Percentiles rank a stretch among this genome's conserved stretches.
These are phyloP conservation scores for Phialemonium atrogriseum DNA, from an alignment of 2,329 filamentous ascomycete genomes.

Conservation along the genomic window DNA sequence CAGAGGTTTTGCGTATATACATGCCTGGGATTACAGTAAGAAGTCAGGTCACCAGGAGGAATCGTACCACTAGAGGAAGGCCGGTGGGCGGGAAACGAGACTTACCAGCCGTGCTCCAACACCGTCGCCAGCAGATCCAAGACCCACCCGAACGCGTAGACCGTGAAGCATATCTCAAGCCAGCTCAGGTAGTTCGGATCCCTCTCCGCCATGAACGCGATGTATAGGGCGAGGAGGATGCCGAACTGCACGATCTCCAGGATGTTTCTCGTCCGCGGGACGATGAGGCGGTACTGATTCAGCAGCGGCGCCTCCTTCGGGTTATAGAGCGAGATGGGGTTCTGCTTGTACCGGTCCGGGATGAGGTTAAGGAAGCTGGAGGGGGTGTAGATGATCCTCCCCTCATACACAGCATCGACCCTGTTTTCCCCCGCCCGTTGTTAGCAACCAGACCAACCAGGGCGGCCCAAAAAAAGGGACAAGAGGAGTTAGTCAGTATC, in stretches of 20 bases:
- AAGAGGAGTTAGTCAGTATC: background rate
- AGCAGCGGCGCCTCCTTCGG: slow-evolving; percentile 66
- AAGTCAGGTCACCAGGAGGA: slow-evolving; percentile 25
- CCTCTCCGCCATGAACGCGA: slow-evolving; percentile 63
- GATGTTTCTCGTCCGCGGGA: slow-evolving; percentile 68
- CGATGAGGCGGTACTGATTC: slow-evolving; percentile 79
- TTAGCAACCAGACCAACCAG: background rate
- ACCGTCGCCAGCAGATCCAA: slow-evolving; percentile 72
- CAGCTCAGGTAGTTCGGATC: slow-evolving; percentile 46
- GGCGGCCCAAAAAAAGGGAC: background rate
- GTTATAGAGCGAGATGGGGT: slow-evolving; percentile 74
- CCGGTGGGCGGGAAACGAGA: slow-evolving; percentile 3
- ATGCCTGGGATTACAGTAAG: slow-evolving; percentile 38
- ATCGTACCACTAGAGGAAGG: background rate
- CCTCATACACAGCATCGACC: slow-evolving; percentile 74
- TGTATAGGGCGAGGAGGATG: slow-evolving; percentile 59
- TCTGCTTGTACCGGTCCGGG: slow-evolving; percentile 78
- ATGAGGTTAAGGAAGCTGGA: slow-evolving; percentile 76
- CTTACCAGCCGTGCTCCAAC: slow-evolving; percentile 60
- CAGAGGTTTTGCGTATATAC: slow-evolving; percentile 85
- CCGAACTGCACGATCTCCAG: slow-evolving; percentile 70
- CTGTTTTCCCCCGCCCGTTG: slow-evolving; percentile 12
- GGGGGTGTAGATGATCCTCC: slow-evolving; percentile 73
- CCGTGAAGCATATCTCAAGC: slow-evolving; percentile 57
- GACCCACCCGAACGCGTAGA: slow-evolving; percentile 73